Base-by-base conservation (phyloP, 176 grass and related monocot genomes). In the Pontederia crassipes region DNA sequence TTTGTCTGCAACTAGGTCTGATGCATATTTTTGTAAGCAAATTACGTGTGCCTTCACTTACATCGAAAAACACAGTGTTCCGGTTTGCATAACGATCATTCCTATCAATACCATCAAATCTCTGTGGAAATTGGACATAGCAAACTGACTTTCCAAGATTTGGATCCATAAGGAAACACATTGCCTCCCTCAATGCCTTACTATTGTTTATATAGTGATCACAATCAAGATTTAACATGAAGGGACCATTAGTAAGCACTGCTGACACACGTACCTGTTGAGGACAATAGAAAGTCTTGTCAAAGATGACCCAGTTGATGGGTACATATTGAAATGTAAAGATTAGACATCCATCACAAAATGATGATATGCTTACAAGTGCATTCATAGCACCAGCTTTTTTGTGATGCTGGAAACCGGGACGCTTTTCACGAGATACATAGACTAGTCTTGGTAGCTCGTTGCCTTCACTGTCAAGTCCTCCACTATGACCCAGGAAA, bases 101-200 rank as follows among this genome's bases (percentile, higher is more conserved):
- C 48, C 3, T 85, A 79, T 96, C 92, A 71, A 90, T 96, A 68
- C 87, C 92, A 16, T 96, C 92, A 2, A 96, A 96, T 57, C 92
- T 88, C 81, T 96, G 87, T 56, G 92, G 92, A 63, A 96, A 96
- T 28, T 96, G 92, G 29, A 91, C 92, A 78, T 96, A 96, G 54
- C 92, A 96, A 64, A 96, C 79, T 59, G 40, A 74, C 70, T 78
- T 90, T 62, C 92, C 92, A 67, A 96, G 81, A 70, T 96, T 96
- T 73, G 92, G 92, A 35, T 96, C 86, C 92, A 96, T 96, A 84
- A 96, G 92, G 72, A 96, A 96, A 78, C 92, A 96, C 87, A 96
- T 96, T 73, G 91, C 82, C 61, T 96, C 91, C 35, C 91, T 78
- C 51, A 96, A 58, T 57, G 91, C 91, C 73, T 87, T 96, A 67